phyloP scores from a whole-genome alignment of 192 early-diverging fungal species.

The Podila horticola region DNA sequence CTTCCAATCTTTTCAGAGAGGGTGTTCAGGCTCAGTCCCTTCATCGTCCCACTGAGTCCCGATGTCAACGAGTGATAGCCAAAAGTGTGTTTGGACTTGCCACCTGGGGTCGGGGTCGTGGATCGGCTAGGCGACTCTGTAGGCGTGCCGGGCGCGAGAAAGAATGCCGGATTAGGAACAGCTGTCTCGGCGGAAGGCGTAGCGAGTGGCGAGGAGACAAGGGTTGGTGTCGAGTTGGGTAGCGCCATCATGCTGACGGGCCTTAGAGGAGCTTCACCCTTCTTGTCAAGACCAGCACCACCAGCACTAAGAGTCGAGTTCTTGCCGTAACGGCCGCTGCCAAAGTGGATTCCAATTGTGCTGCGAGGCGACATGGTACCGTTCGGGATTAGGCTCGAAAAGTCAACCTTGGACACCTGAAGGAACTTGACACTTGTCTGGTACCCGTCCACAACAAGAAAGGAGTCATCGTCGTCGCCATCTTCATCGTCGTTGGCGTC shows the following conservation, averaged over 20 bases:
- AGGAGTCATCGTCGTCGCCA: constrained; percentile 25
- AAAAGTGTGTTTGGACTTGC: constrained; percentile 30
- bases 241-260: constrained; percentile 44
- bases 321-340: constrained; percentile 19
- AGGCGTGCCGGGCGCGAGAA: constrained; percentile 11
- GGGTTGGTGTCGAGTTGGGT: constrained; percentile 22
- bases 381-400: constrained; percentile 32
- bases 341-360: constrained; percentile 36
- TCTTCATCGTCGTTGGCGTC: constrained; percentile 17
- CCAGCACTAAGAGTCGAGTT: constrained; percentile 10
- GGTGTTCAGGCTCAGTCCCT: constrained; percentile 42
- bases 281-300: constrained; percentile 5
- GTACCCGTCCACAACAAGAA: constrained; percentile 48
- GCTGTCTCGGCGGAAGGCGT: constrained; percentile 7
- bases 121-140: constrained; percentile 14
- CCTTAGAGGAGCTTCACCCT: background rate
- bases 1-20: constrained; percentile 50
- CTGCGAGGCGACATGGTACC: constrained; percentile 34
- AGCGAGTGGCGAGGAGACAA: constrained; percentile 10
- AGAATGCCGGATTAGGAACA: constrained; percentile 6
- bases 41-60: constrained; percentile 48
- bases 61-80: constrained; percentile 36
- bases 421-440: constrained; percentile 36
- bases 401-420: constrained; percentile 24
- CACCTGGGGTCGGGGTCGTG: constrained; percentile 36